Evolutionary conservation across 768 basidiomycete genomes (phyloP), one percentile per base, ranked within the genome.

Genomic region (Cystofilobasidium bisporidii): DNA sequence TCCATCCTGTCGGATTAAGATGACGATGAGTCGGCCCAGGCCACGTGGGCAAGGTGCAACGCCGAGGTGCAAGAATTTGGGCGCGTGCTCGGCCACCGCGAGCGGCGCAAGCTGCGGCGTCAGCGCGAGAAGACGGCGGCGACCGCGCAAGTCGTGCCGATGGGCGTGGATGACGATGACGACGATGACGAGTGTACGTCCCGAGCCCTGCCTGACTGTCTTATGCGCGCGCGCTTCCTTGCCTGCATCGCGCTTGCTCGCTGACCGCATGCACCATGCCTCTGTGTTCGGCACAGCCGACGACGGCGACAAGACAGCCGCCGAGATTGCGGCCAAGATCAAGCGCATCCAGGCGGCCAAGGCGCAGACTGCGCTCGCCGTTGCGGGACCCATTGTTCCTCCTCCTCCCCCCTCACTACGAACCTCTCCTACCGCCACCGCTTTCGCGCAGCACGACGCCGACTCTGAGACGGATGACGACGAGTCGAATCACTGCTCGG

Each of bases 51-150:
- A 3, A 24, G 47, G 2, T 22, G 4, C 22, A 48, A 14, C 10
- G 10, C n/a, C n/a, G 47, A 48, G 47, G 5, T 2, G 47, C 22
- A 10, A n/a, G 9, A 1, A n/a, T n/a, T 12, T n/a, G 47, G 47
- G 22, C 47, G 47, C 22, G 47, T 48, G 20, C 47, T 48, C 47
- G 47, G 47, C n/a, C 47, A 48, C n/a, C 47, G 47, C 47, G 47
- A 48, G 47, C 47, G 47, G 22, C 47, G 47, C 9, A n/a, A 3
- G n/a, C 20, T 2, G 15, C 47, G 47, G 22, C 47, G 47, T 1
- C 43, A 11, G 8, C 43, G 5, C 43, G 14, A 43, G 43, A 5
- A 43, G 43, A 15, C 43, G 3, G 8, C 20, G 17, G 43, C 20
- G 17, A 17, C 4, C n/a, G n/a, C n/a, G n/a, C n/a, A n/a, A n/a